A percentile compares a stretch with the other conserved stretches of the same genome.
Conservation (phyloP, 495 filamentous ascomycete genomes). For the Hypoxylon lenormandii region DNA sequence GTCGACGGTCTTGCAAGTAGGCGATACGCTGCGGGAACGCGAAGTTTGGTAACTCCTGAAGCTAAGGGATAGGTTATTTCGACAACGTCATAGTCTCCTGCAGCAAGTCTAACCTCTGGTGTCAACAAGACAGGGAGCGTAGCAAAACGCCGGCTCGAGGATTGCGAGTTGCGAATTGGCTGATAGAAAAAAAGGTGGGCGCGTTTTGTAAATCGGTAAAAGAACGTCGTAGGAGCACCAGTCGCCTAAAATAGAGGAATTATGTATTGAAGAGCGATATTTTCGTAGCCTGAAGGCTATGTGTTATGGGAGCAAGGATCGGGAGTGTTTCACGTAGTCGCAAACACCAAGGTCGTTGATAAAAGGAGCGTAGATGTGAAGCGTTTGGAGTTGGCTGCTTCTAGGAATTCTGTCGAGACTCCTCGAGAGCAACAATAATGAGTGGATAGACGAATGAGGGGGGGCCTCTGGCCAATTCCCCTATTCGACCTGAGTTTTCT, state of each 20-base stretch:
- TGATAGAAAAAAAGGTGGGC: no score
- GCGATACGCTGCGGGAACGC: no score
- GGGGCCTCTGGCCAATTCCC: constrained; percentile 9
- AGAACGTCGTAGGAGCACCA: constrained; percentile 7
- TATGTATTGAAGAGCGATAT: neutral
- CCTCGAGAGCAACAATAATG: no score
- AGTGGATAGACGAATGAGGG: constrained; percentile 20
- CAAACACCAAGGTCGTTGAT: constrained; percentile 4
- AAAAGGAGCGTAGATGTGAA: constrained; percentile 40
- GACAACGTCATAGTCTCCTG: constrained; percentile 31
- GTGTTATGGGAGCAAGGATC: constrained; percentile 39
- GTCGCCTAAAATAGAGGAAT: constrained; percentile 4
- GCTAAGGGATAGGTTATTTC: constrained; percentile 18
- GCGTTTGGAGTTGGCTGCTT: neutral
- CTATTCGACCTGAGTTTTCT: constrained; percentile 33
- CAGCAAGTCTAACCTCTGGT: neutral
- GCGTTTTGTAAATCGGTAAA: neutral
- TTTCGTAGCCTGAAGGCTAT: constrained; percentile 2
- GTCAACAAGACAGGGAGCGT: neutral
- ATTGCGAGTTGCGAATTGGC: no score
- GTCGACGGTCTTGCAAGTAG: no score
- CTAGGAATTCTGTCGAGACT: constrained; percentile 6
- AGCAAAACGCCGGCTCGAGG: neutral
- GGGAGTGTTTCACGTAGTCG: constrained; percentile 35
- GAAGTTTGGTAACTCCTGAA: neutral